These are phyloP conservation scores for Talaromyces thailandensis DNA, from an alignment of 495 filamentous ascomycete species.

Conservation along the genomic window DNA sequence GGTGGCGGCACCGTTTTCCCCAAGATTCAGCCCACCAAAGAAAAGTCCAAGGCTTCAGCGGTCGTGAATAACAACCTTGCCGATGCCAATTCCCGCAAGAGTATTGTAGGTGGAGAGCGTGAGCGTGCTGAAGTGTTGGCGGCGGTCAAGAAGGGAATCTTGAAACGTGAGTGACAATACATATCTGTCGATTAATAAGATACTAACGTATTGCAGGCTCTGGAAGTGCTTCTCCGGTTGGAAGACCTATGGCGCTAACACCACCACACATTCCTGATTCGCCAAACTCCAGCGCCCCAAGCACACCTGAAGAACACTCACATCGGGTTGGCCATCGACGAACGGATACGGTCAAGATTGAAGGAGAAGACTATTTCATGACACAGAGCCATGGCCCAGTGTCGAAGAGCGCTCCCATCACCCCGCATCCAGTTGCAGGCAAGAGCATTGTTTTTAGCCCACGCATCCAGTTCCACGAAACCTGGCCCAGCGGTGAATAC, in stretches of 20 bases:
- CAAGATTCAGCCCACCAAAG: conserved; percentile 58
- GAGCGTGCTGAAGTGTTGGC: conserved; percentile 88
- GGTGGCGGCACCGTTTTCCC: conserved; percentile 80
- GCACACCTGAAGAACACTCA: conserved; percentile 69
- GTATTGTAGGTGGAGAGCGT: conserved; percentile 81
- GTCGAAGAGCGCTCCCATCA: conserved; percentile 65
- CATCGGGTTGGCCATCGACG: conserved; percentile 45
- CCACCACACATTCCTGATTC: conserved; percentile 58
- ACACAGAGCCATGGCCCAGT: conserved; percentile 53
- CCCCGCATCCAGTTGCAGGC: conserved; percentile 54
- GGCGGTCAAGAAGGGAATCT: conserved; percentile 83
- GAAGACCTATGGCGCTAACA: conserved; percentile 39
- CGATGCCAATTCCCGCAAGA: conserved; percentile 59
- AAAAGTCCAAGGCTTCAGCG: conserved; percentile 23
- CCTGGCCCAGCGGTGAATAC: conserved; percentile 91
- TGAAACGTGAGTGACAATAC: conserved; percentile 63
- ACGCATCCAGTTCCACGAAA: conserved; percentile 89
- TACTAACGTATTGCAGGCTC: conserved; percentile 27
- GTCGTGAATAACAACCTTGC: conserved; percentile 48
- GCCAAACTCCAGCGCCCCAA: conserved; percentile 71
- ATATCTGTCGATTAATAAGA: background rate
- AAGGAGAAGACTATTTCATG: conserved; percentile 82
- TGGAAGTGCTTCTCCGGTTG: conserved; percentile 58
- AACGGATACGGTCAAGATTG: conserved; percentile 59
- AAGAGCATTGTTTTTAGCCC: conserved; percentile 88